Percentiles rank a stretch among this genome's conserved stretches.
Conservation (phyloP, 2,329 filamentous ascomycete genomes). For the Phoma sp. region DNA sequence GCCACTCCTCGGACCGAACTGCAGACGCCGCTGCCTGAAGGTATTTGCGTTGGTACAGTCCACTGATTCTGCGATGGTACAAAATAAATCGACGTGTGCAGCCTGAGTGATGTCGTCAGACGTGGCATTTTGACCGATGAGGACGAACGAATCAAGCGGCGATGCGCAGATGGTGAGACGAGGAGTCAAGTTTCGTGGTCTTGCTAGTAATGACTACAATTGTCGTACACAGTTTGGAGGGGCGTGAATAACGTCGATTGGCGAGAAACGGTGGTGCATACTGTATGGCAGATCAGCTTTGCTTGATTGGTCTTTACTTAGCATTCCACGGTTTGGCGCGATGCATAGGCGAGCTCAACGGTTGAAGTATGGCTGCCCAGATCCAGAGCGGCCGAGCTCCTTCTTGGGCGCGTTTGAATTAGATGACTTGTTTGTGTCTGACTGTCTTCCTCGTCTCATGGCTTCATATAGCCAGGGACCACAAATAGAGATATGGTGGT, state of each 20-base stretch:
- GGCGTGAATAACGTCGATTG: constrained; percentile 28
- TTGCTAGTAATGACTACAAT: constrained; percentile 12
- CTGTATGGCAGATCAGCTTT: constrained; percentile 44
- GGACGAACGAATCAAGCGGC: background rate
- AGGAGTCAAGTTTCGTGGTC: constrained; percentile 19
- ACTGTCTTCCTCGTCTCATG: constrained; percentile 34
- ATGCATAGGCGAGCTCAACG: constrained; percentile 30
- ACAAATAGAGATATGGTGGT: constrained; percentile 26
- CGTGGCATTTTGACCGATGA: background rate
- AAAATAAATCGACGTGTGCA: background rate
- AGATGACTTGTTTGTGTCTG: constrained; percentile 48
- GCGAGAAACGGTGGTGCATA: constrained; percentile 48
- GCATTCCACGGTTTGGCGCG: constrained; percentile 23
- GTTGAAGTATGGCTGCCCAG: constrained; percentile 30
- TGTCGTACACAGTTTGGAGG: constrained; percentile 22
- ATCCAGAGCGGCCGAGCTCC: constrained; percentile 29
- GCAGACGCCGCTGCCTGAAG: background rate
- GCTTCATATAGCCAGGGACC: constrained; percentile 27
- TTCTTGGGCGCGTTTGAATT: constrained; percentile 38
- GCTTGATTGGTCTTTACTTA: constrained; percentile 39
- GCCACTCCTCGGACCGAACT: constrained; percentile 5
- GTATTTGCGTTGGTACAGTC: background rate
- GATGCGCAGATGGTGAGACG: constrained; percentile 2
- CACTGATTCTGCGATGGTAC: background rate
- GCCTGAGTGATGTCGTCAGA: background rate